phyloP scores from a whole-genome alignment of 208 protist genomes.

The Trichomonas gallinae region DNA sequence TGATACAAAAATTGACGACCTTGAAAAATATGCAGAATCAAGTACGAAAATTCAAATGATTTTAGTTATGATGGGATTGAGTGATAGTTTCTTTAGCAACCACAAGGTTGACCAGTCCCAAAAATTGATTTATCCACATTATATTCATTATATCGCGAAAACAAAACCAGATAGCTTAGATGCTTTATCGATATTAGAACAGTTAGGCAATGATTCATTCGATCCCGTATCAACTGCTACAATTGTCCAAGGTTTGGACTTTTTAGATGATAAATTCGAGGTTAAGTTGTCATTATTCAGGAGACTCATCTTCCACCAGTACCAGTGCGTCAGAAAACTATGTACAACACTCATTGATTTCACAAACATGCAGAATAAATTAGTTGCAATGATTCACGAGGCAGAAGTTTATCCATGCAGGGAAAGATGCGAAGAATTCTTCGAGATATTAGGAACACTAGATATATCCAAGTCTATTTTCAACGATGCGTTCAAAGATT shows the following conservation, averaged over 20 bases:
- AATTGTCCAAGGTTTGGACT: not conserved
- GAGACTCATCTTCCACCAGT: not conserved
- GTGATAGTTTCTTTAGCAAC: not conserved
- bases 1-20: not conserved
- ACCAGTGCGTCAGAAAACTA: not conserved
- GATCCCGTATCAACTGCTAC: not conserved
- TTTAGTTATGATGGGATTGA: not conserved
- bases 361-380: not conserved
- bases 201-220: not conserved
- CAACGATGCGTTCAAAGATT: not conserved
- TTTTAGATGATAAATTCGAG: not conserved
- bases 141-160: not conserved
- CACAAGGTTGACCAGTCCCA: not conserved
- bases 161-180: not conserved
- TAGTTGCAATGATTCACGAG: not conserved
- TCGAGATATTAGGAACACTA: not conserved
- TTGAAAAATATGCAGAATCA: not conserved
- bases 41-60: not conserved
- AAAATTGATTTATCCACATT: not conserved
- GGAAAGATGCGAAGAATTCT: not conserved
- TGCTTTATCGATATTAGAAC: not conserved
- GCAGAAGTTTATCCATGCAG: not conserved
- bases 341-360: not conserved
- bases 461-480: not conserved
- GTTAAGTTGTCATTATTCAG: not conserved